Base-by-base conservation (phyloP, 1,139 yeast genomes). In the Chernovozyma aurita region DNA sequence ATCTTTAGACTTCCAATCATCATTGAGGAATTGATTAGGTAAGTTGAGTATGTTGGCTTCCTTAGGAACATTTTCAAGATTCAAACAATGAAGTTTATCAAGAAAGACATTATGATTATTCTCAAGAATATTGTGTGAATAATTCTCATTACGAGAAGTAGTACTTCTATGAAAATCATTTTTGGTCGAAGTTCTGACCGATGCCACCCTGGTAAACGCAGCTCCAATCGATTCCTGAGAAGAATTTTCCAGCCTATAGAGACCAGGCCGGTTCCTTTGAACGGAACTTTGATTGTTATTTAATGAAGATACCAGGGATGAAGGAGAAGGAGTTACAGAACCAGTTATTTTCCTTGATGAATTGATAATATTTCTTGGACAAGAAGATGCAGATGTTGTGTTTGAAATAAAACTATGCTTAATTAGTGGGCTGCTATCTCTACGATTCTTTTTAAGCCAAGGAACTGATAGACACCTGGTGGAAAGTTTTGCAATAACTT, bases 401-500 rank as follows among this genome's bases (percentile, higher is more conserved):
- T 20, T 20, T 20, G 22, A 20, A 20, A 9, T 20, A n/a, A n/a
- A n/a, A n/a, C n/a, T n/a, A n/a, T n/a, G n/a, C 8, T 26, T 12
- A 24, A 20, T 22, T 33, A 14, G 4, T 13, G 17, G 25, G 20
- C 5, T 8, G 7, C 9, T 22, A 15, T 13, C 16, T 21, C 16
- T 14, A 4, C 17, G 9, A 14, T 35, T 43, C 26, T 41, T 42
- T 32, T 57, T 62, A 18, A 85, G 61, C 83, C 88, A 81, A 2
- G 70, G 60, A 2, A 84, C 71, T 0, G 65, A 51, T 37, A 84
- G 55, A 50, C 95, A 84, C 43, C 78, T 72, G n/a, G 61, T 52
- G 0, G 95, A 80, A 33, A 85, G 60, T 35, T 78, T 68, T 25
- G 72, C 66, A 0, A 87, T 79, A 1, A 73, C 68, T 18, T 61